Conservation (phyloP, 306 rosid species). For the Datisca glomerata region DNA sequence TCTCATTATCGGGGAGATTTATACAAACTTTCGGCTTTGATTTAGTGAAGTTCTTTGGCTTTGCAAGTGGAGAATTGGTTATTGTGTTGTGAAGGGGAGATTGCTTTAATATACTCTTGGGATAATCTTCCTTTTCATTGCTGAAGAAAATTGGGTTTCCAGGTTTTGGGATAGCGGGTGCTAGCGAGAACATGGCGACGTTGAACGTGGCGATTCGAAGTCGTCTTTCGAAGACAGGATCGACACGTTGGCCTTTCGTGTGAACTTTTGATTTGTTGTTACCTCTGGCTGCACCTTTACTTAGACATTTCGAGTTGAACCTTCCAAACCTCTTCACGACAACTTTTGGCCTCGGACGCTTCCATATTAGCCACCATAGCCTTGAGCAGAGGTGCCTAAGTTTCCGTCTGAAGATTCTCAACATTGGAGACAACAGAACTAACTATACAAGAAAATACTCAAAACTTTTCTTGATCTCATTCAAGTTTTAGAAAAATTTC, state of each 20-base stretch:
- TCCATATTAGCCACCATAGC: constrained; percentile 51
- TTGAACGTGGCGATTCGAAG: constrained; percentile 63
- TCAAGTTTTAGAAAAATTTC: constrained; percentile 3
- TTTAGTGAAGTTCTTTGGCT: constrained; percentile 27
- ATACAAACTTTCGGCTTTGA: constrained; percentile 70
- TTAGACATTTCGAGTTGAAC: constrained; percentile 26
- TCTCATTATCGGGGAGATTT: constrained; percentile 80
- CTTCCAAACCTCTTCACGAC: constrained; percentile 65
- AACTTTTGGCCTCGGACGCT: constrained; percentile 54
- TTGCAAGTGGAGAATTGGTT: constrained; percentile 20
- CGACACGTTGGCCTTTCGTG: constrained; percentile 21
- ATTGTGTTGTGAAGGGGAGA: constrained; percentile 40
- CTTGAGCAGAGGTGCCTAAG: constrained; percentile 38
- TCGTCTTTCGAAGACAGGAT: constrained; percentile 37
- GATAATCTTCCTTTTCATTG: constrained; percentile 22
- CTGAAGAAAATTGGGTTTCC: constrained; percentile 18
- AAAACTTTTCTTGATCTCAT: constrained; percentile 6
- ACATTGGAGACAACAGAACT: constrained; percentile 13
- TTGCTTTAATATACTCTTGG: constrained; percentile 71
- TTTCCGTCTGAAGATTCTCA: constrained; percentile 42
- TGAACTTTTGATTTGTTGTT: constrained; percentile 13
- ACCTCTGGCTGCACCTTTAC: constrained; percentile 14
- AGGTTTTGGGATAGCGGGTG: constrained; percentile 62
- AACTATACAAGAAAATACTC: constrained; percentile 2
- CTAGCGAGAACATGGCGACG: constrained; percentile 90